Evolutionary conservation across 805 yeast species (phyloP).

Genomic region (Starmerella davenportii): DNA sequence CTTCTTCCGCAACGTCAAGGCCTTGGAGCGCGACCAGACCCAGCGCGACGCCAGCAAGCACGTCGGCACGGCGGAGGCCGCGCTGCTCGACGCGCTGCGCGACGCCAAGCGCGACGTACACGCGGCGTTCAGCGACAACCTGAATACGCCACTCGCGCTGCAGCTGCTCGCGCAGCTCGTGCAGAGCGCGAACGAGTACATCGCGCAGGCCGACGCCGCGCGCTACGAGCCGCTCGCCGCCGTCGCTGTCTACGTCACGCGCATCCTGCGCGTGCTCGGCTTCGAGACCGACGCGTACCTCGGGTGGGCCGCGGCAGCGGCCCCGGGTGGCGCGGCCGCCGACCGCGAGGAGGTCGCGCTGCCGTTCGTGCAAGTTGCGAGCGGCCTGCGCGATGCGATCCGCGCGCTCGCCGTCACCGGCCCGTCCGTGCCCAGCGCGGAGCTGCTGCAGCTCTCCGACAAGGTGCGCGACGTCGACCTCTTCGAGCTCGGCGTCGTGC

Average conservation of each 20-base stretch:
- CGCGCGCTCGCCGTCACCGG: slow-evolving; percentile 51
- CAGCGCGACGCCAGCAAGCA: slow-evolving; percentile 38
- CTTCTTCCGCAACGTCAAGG: slow-evolving; percentile 75
- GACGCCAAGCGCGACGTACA: slow-evolving; percentile 44
- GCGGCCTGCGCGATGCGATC: slow-evolving; percentile 66
- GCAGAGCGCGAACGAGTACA: slow-evolving; percentile 53
- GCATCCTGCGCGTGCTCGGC: slow-evolving; percentile 56
- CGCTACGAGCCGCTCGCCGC: slow-evolving; percentile 50
- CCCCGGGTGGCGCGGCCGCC: slow-evolving; percentile 12
- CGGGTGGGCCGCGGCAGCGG: slow-evolving; percentile 45
- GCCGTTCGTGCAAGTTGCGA: slow-evolving; percentile 65
- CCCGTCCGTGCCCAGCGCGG: slow-evolving; percentile 25
- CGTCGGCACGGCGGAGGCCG: slow-evolving; percentile 33
- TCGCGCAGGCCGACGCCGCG: slow-evolving; percentile 31
- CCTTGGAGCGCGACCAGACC: slow-evolving; percentile 49
- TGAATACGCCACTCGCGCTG: slow-evolving; percentile 61
- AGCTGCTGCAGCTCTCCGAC: slow-evolving; percentile 56
- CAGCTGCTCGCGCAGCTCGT: slow-evolving; percentile 50
- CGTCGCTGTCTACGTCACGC: slow-evolving; percentile 50
- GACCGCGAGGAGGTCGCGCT: slow-evolving; percentile 46
- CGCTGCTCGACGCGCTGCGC: slow-evolving; percentile 33
- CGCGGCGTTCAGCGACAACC: slow-evolving; percentile 71
- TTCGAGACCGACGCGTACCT: slow-evolving; percentile 45
- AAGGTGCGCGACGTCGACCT: slow-evolving; percentile 52
- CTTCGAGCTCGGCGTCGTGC: slow-evolving; percentile 56